Conservation (phyloP, 352 stramenopile species). For the Elongisporangium prolatum region DNA sequence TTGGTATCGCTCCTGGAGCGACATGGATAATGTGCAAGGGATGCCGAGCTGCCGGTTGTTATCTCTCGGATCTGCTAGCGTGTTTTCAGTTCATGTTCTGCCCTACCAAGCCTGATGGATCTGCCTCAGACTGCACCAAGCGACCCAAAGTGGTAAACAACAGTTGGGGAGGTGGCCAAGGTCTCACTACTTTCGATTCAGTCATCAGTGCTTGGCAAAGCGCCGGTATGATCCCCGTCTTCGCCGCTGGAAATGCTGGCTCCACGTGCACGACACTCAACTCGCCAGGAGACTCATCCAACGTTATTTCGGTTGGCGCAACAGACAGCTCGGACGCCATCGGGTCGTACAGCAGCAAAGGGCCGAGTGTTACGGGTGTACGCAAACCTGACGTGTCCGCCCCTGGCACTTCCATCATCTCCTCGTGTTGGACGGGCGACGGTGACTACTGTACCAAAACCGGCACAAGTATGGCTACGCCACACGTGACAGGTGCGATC, state of each 20-base stretch:
- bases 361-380: constrained; percentile 30
- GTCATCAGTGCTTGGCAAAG: constrained; percentile 40
- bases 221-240: constrained; percentile 53
- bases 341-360: constrained; percentile 47
- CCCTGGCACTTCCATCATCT: constrained; percentile 39
- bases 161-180: constrained; percentile 57
- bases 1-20: constrained; percentile 46
- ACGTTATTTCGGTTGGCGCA: constrained; percentile 56
- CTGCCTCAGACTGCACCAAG: constrained; percentile 37
- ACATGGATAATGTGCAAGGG: constrained; percentile 60
- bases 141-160: constrained; percentile 59
- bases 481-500: constrained; percentile 53
- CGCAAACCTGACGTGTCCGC: constrained; percentile 53
- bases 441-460: constrained; percentile 48
- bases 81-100: constrained; percentile 74
- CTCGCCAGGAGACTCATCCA: constrained; percentile 46
- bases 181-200: constrained; percentile 29
- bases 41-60: constrained; percentile 32
- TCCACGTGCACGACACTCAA: constrained; percentile 41
- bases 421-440: constrained; percentile 43
- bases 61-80: constrained; percentile 33
- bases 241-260: constrained; percentile 51
- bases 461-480: constrained; percentile 61
- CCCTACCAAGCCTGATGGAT: constrained; percentile 36
- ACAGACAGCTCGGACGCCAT: constrained; percentile 44